Evolutionary conservation across 2,329 filamentous ascomycete species (phyloP).

Genomic region (Ophiostoma sp.): DNA sequence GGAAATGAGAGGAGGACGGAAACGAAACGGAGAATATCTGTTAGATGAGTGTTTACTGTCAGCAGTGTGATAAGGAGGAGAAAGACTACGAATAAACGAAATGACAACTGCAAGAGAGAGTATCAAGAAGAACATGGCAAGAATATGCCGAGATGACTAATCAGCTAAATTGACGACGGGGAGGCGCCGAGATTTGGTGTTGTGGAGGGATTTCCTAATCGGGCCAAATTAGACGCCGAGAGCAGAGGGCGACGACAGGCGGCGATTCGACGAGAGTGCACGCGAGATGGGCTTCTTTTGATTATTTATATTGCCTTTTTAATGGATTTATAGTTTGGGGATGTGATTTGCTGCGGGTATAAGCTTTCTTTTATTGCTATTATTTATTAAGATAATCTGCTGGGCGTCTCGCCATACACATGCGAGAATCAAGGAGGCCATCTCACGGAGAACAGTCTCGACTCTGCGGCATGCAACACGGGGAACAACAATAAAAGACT

Average conservation of each 20-base stretch:
- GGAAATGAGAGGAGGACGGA: neutral
- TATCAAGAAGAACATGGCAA: neutral
- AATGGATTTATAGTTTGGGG: neutral
- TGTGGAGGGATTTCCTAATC: slow-evolving; percentile 6
- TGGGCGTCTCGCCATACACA: slow-evolving; percentile 12
- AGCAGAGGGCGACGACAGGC: neutral
- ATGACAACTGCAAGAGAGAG: neutral
- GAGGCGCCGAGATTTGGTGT: slow-evolving; percentile 1
- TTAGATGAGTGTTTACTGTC: neutral
- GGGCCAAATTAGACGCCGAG: slow-evolving; percentile 16
- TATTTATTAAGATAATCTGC: neutral
- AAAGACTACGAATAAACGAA: neutral
- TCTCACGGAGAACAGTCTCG: neutral
- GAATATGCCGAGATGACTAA: neutral
- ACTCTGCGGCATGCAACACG: neutral
- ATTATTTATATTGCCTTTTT: neutral
- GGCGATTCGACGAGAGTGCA: neutral
- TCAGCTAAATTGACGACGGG: neutral
- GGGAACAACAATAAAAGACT: neutral
- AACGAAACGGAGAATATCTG: neutral
- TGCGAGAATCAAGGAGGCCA: neutral
- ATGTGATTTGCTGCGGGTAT: neutral
- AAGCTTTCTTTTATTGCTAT: neutral
- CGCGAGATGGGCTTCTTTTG: neutral
- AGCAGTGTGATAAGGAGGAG: no score